These are phyloP conservation scores for Vitis rupestris DNA, from an alignment of 164 flowering plant species.

Conservation along the genomic window DNA sequence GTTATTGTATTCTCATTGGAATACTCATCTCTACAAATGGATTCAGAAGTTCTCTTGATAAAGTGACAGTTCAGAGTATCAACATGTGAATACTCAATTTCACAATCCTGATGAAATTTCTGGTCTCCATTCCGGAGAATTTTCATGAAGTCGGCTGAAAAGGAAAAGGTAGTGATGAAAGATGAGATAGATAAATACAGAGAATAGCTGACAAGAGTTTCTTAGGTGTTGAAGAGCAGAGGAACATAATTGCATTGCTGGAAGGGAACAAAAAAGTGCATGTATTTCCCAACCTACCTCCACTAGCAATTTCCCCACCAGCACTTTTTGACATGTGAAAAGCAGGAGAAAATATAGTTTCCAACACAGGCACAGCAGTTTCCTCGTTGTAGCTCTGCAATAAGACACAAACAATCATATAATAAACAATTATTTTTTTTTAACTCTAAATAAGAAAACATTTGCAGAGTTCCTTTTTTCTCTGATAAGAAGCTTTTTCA, in stretches of 20 bases:
- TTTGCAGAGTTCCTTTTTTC: too few species aligned
- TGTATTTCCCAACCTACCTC: slow-evolving; percentile 32
- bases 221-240: neutral
- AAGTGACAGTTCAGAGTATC: slow-evolving; percentile 21
- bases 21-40: slow-evolving; percentile 3
- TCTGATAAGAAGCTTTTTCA: too few species aligned
- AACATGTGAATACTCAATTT: slow-evolving; percentile 21
- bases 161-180: neutral
- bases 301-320: slow-evolving; percentile 41
- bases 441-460: too few species aligned
- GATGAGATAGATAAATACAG: neutral
- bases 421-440: neutral
- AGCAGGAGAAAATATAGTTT: slow-evolving; percentile 84
- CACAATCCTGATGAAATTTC: slow-evolving; percentile 20
- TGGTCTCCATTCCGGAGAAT: slow-evolving; percentile 33
- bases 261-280: neutral
- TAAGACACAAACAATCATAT: slow-evolving; percentile 6
- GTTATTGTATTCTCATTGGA: slow-evolving; percentile 5
- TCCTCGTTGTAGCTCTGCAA: slow-evolving; percentile 43
- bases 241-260: neutral
- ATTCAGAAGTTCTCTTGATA: slow-evolving; percentile 13
- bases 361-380: slow-evolving; percentile 22
- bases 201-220: neutral
- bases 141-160: slow-evolving; percentile 37
- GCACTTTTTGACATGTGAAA: slow-evolving; percentile 55